These are phyloP conservation scores for Mycogone perniciosa DNA, from an alignment of 2,329 filamentous ascomycete genomes.

Conservation along the genomic window DNA sequence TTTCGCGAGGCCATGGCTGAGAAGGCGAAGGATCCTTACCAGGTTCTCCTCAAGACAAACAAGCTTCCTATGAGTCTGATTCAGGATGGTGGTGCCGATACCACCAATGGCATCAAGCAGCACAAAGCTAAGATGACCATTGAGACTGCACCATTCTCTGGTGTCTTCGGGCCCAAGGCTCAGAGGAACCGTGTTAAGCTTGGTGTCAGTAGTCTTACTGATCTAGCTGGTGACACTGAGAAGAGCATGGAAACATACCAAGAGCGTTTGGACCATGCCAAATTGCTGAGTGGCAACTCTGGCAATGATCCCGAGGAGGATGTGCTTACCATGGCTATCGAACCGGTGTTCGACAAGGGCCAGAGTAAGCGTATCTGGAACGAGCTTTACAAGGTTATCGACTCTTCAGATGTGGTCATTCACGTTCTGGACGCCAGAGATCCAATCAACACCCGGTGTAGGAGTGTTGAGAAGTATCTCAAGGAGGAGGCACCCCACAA, in stretches of 20 bases:
- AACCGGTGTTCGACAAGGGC: constrained; percentile 89
- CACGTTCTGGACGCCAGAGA: constrained; percentile 88
- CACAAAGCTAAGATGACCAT: constrained; percentile 92
- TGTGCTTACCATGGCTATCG: constrained; percentile 54
- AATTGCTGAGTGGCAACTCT: constrained; percentile 65
- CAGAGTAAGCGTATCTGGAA: constrained; percentile 97
- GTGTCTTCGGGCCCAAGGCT: constrained; percentile 89
- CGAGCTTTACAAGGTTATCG: constrained; percentile 90
- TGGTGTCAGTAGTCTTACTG: constrained; percentile 70
- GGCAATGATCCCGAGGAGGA: constrained; percentile 46
- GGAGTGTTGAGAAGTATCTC: constrained; percentile 76
- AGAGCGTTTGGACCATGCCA: constrained; percentile 73
- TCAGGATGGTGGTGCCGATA: constrained; percentile 62
- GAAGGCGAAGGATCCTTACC: constrained; percentile 83
- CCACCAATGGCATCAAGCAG: constrained; percentile 77
- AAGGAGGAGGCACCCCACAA: constrained; percentile 92
- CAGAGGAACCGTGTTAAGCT: constrained; percentile 91
- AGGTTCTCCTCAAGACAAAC: constrained; percentile 92
- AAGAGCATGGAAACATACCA: constrained; percentile 77
- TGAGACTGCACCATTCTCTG: constrained; percentile 75
- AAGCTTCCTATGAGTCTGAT: constrained; percentile 96
- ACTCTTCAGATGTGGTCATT: constrained; percentile 93
- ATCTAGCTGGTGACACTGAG: constrained; percentile 72
- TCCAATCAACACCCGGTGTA: constrained; percentile 82
- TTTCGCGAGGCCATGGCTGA: constrained; percentile 92